phyloP scores from a whole-genome alignment of 2,329 filamentous ascomycete species.

The Aspergillus awamori region DNA sequence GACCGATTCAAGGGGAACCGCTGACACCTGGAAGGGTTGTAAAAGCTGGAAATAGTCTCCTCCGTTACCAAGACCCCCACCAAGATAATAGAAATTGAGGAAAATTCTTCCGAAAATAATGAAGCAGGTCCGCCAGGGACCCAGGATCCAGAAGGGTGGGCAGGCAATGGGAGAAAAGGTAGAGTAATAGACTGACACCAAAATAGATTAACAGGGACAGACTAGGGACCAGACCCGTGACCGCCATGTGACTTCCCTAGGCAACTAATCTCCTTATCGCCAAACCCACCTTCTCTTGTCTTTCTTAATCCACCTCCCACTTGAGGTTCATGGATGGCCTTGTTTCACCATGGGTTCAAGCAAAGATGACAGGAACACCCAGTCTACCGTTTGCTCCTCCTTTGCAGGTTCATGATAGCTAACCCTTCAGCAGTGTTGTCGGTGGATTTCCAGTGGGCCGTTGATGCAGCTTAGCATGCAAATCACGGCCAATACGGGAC shows the following conservation, averaged over 20 bases:
- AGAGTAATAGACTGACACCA: conserved; percentile 6
- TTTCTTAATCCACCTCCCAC: neutral
- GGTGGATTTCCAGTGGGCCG: conserved; percentile 11
- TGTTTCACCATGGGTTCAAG: conserved; percentile 5
- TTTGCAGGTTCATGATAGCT: conserved; percentile 24
- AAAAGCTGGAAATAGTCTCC: neutral
- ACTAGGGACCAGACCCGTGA: conserved; percentile 12
- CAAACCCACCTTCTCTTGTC: neutral
- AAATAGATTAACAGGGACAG: conserved; percentile 10
- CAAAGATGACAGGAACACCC: conserved; percentile 1
- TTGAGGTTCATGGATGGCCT: neutral
- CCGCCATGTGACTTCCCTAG: conserved; percentile 13
- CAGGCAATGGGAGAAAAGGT: neutral
- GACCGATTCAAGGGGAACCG: neutral
- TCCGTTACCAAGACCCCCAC: conserved; percentile 2
- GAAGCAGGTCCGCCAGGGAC: neutral
- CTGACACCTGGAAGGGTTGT: neutral
- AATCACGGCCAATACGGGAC: conserved; percentile 14
- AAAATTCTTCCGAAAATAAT: conserved; percentile 4
- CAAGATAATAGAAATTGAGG: neutral
- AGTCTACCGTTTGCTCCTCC: conserved; percentile 72
- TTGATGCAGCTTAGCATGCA: conserved; percentile 1
- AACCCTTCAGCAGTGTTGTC: neutral
- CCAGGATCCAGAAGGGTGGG: neutral
- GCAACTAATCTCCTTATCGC: neutral